Evolutionary conservation across 495 filamentous ascomycete species (phyloP).

Genomic region (Penicillium soppii): DNA sequence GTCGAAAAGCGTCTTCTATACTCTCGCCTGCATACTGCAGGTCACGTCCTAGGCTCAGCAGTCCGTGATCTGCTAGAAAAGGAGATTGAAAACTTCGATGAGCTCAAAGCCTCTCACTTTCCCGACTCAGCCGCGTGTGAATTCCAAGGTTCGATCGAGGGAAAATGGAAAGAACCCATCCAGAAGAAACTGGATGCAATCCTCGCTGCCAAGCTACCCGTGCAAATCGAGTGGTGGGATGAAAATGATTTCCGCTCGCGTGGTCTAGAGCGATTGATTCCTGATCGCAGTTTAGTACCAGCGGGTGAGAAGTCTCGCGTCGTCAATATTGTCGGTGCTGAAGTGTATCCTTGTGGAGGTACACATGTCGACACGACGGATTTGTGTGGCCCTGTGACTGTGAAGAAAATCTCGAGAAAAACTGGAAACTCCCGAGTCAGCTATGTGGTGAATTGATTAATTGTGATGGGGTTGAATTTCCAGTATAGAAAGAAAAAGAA

Average conservation of each 20-base stretch:
- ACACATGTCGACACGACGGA: constrained; percentile 60
- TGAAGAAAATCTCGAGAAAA: constrained; percentile 59
- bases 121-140: constrained; percentile 59
- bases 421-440: constrained; percentile 57
- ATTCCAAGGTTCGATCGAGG: constrained; percentile 59
- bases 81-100: constrained; percentile 50
- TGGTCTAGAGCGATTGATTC: constrained; percentile 47
- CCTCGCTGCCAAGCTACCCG: constrained; percentile 48
- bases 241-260: constrained; percentile 46
- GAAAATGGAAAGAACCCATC: constrained; percentile 56
- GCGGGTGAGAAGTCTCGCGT: constrained; percentile 49
- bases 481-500: too few relatives aligned
- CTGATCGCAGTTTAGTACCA: constrained; percentile 43
- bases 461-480: too few relatives aligned
- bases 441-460: constrained; percentile 40
- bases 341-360: constrained; percentile 63
- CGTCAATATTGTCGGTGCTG: constrained; percentile 58
- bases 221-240: constrained; percentile 61
- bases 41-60: constrained; percentile 61
- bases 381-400: constrained; percentile 50
- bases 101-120: constrained; percentile 63
- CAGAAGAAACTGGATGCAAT: constrained; percentile 53
- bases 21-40: constrained; percentile 63
- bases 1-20: constrained; percentile 51
- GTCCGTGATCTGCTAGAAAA: constrained; percentile 52